Conservation (phyloP, 129 eudicot species). For the Logfia minima region DNA sequence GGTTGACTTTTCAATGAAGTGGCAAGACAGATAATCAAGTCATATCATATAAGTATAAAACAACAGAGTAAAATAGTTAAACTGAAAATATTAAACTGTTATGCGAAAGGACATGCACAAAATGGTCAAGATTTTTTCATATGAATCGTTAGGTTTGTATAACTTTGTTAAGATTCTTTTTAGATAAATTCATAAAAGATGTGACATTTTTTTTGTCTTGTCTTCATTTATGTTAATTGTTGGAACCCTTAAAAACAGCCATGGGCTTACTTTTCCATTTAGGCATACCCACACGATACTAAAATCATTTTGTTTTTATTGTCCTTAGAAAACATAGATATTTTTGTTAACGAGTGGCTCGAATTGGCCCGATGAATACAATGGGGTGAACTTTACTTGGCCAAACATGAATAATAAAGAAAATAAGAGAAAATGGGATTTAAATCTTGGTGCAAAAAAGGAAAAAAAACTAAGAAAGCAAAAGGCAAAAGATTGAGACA, state of each 20-base stretch:
- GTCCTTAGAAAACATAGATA: conserved; percentile 15
- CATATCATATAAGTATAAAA: no score
- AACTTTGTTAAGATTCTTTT: conserved; percentile 4
- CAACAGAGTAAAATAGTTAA: no score
- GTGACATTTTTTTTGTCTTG: conserved; percentile 29
- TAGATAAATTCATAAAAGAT: conserved; percentile 23
- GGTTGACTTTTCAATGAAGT: conserved; percentile 3
- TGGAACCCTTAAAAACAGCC: conserved; percentile 21
- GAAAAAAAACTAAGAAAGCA: conserved; percentile 25
- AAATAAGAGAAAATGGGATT: conserved; percentile 18
- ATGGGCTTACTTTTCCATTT: conserved; percentile 22
- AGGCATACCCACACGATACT: conserved; percentile 31
- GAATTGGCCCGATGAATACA: conserved; percentile 9
- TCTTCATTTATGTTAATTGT: conserved; percentile 26
- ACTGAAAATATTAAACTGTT: no score
- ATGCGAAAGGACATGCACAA: not conserved
- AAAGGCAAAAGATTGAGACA: conserved; percentile 35
- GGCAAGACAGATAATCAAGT: not conserved
- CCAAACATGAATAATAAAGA: conserved; percentile 11
- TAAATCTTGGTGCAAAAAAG: conserved; percentile 20
- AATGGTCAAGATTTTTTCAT: conserved; percentile 9
- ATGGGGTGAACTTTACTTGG: conserved; percentile 28
- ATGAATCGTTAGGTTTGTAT: conserved; percentile 4
- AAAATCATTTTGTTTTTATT: not conserved
- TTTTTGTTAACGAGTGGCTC: conserved; percentile 20